A percentile compares a stretch with the other conserved stretches of the same genome.
phyloP scores from a whole-genome alignment of 2,329 filamentous ascomycete genomes.

The Colletotrichum tofieldiae region DNA sequence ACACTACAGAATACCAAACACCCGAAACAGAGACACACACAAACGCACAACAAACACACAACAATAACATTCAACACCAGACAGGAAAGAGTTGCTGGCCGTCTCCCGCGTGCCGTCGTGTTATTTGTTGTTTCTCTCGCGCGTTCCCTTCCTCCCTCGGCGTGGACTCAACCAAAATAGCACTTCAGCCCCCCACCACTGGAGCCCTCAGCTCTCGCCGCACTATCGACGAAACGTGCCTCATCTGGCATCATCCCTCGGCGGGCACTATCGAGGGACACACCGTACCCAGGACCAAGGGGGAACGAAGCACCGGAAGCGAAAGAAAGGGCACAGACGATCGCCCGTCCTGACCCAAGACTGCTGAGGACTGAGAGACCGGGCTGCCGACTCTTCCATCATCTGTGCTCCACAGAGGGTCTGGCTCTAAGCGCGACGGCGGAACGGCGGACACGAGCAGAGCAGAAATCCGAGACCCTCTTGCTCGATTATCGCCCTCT shows the following conservation, averaged over 20 bases:
- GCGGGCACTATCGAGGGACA: background rate
- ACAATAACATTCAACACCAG: background rate
- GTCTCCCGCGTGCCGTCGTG: background rate
- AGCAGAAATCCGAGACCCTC: conserved; percentile 21
- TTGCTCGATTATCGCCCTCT: background rate
- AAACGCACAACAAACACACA: background rate
- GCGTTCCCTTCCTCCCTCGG: background rate
- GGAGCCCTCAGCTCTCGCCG: conserved; percentile 10
- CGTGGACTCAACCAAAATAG: background rate
- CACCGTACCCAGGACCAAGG: background rate
- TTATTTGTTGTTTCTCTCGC: background rate
- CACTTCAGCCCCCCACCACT: background rate
- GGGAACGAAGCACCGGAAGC: background rate
- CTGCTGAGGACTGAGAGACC: background rate
- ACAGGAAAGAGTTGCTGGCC: background rate
- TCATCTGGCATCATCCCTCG: conserved; percentile 32
- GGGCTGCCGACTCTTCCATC: conserved; percentile 23
- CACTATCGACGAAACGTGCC: conserved; percentile 37
- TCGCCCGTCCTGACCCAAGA: background rate
- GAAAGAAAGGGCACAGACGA: conserved; percentile 12
- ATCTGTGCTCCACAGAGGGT: conserved; percentile 33
- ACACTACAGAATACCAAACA: too few species aligned
- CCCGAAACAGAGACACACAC: background rate
- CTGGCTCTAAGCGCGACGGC: conserved; percentile 16
- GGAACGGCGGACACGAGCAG: conserved; percentile 19